Percentiles rank a stretch among this genome's conserved stretches.
phyloP scores from a whole-genome alignment of 2,329 filamentous ascomycete species.

The Botrytis squamosa region DNA sequence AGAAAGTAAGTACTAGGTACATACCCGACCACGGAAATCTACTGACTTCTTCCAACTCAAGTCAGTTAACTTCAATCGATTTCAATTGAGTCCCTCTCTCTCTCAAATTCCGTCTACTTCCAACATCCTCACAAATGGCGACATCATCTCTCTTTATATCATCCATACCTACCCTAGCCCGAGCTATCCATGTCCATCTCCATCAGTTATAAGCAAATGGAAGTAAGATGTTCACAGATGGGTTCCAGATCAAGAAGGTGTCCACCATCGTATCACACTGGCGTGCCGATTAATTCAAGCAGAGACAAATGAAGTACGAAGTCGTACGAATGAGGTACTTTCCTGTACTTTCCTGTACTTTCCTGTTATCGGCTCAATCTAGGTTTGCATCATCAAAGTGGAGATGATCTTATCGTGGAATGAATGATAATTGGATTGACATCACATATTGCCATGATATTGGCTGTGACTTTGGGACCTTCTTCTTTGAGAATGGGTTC shows the following conservation, averaged over 20 bases:
- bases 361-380: not conserved
- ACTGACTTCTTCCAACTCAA: not conserved
- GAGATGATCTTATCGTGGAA: not conserved
- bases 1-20: not conserved
- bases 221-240: too few species aligned
- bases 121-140: not conserved
- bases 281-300: not conserved
- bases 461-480: not conserved
- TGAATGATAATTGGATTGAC: not conserved
- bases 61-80: not conserved
- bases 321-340: too few species aligned
- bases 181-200: not conserved
- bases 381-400: not conserved
- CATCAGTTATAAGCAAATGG: not conserved
- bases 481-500: slow-evolving; percentile 10
- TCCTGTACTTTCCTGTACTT: not conserved
- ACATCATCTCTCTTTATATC: not conserved
- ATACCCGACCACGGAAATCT: not conserved
- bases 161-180: not conserved
- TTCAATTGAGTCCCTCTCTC: not conserved
- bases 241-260: slow-evolving; percentile 1
- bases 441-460: not conserved
- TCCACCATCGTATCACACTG: not conserved
- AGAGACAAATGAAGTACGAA: not conserved
- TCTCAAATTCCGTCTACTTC: too few species aligned